A percentile compares a stretch with the other conserved stretches of the same genome.
Evolutionary conservation across 441 rosid genomes (phyloP).

Genomic region (Pelargonium citronellum): DNA sequence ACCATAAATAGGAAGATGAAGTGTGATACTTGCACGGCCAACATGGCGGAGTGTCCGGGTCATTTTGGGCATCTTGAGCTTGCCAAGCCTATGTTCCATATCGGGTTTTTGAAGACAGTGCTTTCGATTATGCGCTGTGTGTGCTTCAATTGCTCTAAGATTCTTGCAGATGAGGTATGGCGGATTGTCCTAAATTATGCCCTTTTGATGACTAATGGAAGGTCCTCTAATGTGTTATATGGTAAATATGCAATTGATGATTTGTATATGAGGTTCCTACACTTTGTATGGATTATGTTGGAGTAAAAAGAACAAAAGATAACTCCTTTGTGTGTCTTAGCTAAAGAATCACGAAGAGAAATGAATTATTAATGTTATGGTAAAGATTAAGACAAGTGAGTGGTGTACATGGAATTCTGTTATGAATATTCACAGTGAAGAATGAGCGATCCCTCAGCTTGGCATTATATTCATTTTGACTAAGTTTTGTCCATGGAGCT

Average conservation of each 20-base stretch:
- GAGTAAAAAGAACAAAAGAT: background rate
- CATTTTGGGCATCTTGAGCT: constrained; percentile 97
- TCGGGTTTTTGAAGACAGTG: constrained; percentile 90
- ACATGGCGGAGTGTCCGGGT: constrained; percentile 97
- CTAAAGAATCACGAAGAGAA: background rate
- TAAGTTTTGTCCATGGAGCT: background rate
- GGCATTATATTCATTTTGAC: too few relatives aligned
- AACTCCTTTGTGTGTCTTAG: background rate
- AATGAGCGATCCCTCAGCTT: too few relatives aligned
- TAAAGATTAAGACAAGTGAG: background rate
- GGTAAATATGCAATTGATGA: background rate
- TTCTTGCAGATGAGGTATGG: constrained; percentile 78
- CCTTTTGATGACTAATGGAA: background rate
- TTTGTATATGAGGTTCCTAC: background rate
- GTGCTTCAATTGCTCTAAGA: constrained; percentile 95
- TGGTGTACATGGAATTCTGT: background rate
- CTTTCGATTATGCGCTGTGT: constrained; percentile 85
- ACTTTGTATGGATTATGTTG: background rate
- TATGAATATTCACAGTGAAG: background rate
- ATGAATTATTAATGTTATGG: too few relatives aligned
- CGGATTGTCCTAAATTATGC: constrained; percentile 2
- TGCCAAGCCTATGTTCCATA: constrained; percentile 97
- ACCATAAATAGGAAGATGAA: constrained; percentile 88
- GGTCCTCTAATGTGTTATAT: too few relatives aligned
- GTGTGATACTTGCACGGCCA: constrained; percentile 92